phyloP scores from a whole-genome alignment of 148 eudicot species.

The Suaeda aralocaspica region DNA sequence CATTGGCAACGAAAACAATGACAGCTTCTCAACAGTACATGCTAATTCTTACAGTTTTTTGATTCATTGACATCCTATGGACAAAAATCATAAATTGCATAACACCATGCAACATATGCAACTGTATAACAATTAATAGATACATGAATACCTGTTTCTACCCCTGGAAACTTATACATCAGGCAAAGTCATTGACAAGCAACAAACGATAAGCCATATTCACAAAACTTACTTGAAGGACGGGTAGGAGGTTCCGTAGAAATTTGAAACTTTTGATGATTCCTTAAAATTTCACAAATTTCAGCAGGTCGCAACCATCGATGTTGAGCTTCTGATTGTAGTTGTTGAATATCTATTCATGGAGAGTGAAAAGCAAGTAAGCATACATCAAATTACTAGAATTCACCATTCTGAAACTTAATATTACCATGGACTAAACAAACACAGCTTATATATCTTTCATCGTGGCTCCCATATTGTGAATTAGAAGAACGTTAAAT shows the following conservation, averaged over 20 bases:
- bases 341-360: conserved; percentile 47
- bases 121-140: neutral
- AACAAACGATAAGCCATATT: conserved; percentile 2
- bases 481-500: neutral
- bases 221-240: conserved; percentile 43
- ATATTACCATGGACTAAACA: neutral
- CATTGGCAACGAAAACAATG: neutral
- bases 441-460: neutral
- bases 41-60: neutral
- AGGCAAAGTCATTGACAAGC: neutral
- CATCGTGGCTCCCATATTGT: neutral
- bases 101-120: neutral
- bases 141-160: neutral
- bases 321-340: conserved; percentile 57
- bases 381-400: neutral
- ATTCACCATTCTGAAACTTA: neutral
- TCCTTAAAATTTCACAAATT: conserved; percentile 65
- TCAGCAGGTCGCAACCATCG: conserved; percentile 80
- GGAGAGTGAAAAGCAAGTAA: neutral
- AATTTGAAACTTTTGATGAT: conserved; percentile 44
- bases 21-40: neutral
- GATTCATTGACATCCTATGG: neutral
- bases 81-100: neutral
- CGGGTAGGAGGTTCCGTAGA: conserved; percentile 53
- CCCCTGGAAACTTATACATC: neutral